Percentiles rank a stretch among this genome's conserved stretches.
phyloP scores from a whole-genome alignment of 2,329 filamentous ascomycete species.

The Fusarium irregulare region DNA sequence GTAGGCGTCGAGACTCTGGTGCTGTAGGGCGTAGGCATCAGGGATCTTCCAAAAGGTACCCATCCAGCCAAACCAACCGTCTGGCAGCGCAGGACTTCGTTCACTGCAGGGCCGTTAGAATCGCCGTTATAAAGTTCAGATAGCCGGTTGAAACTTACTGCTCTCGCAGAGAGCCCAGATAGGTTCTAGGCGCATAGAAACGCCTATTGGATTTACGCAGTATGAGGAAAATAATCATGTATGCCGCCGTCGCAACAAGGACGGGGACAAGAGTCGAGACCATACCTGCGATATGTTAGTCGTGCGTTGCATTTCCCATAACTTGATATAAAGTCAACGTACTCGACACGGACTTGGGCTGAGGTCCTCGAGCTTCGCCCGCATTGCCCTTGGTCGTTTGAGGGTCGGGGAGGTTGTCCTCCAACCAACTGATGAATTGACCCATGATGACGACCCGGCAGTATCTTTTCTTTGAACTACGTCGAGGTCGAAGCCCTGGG shows the following conservation, averaged over 20 bases:
- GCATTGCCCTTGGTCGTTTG: slow-evolving; percentile 22
- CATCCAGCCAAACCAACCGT: slow-evolving; percentile 72
- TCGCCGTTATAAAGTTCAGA: background rate
- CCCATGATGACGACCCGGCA: slow-evolving; percentile 49
- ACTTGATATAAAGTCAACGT: background rate
- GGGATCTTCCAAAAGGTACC: slow-evolving; percentile 69
- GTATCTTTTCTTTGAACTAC: slow-evolving; percentile 12
- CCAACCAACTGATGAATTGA: slow-evolving; percentile 54
- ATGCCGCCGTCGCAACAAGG: slow-evolving; percentile 59
- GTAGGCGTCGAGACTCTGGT: slow-evolving; percentile 89
- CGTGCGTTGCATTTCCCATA: background rate
- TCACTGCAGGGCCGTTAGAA: slow-evolving; percentile 55
- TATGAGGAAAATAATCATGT: slow-evolving; percentile 63
- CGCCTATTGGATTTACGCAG: slow-evolving; percentile 61
- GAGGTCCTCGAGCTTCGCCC: slow-evolving; percentile 40
- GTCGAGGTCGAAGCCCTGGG: slow-evolving; percentile 7
- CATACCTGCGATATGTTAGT: slow-evolving; percentile 49
- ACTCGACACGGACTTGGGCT: slow-evolving; percentile 53
- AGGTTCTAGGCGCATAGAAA: slow-evolving; percentile 67
- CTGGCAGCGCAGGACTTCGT: slow-evolving; percentile 65
- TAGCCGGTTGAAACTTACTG: slow-evolving; percentile 54
- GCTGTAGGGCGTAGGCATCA: slow-evolving; percentile 84
- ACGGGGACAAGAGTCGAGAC: slow-evolving; percentile 66
- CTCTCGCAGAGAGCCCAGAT: slow-evolving; percentile 61
- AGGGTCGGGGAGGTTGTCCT: slow-evolving; percentile 46